Percentiles rank a stretch among this genome's conserved stretches.
phyloP scores from a whole-genome alignment of 371 early-diverging fungal genomes.

The Actinomortierella ambigua region DNA sequence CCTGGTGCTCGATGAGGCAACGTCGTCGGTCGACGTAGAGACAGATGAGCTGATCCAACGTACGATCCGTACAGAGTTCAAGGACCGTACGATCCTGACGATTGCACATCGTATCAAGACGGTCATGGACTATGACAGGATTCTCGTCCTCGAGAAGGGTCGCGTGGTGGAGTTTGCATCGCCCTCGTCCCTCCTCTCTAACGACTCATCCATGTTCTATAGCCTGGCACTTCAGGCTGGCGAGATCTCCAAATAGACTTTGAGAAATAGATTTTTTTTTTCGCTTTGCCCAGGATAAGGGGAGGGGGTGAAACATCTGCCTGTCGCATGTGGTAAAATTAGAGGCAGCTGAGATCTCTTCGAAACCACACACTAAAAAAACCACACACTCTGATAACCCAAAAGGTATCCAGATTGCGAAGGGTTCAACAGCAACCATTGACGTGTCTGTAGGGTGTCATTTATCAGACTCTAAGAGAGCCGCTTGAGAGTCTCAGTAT shows the following conservation, averaged over 20 bases:
- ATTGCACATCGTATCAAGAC: slow-evolving; percentile 86
- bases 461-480: too few species aligned
- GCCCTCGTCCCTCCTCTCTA: slow-evolving; percentile 53
- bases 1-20: slow-evolving; percentile 67
- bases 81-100: slow-evolving; percentile 72
- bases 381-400: too few species aligned
- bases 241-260: slow-evolving; percentile 1
- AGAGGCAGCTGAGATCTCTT: too few species aligned
- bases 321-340: too few species aligned
- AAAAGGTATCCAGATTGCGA: too few species aligned
- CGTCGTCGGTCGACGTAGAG: slow-evolving; percentile 64
- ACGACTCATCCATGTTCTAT: slow-evolving; percentile 56
- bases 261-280: too few species aligned
- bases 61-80: slow-evolving; percentile 67
- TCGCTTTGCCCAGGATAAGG: too few species aligned
- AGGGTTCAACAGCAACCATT: too few species aligned
- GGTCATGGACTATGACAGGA: slow-evolving; percentile 75
- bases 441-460: too few species aligned
- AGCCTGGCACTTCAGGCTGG: slow-evolving; percentile 42
- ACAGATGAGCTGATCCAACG: slow-evolving; percentile 72
- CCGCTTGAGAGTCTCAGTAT: too few species aligned
- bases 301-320: too few species aligned
- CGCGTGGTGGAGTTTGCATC: slow-evolving; percentile 69
- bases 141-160: slow-evolving; percentile 78
- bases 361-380: too few species aligned